Base-by-base conservation (phyloP, 805 yeast genomes). In the Lachancea mirantina region DNA sequence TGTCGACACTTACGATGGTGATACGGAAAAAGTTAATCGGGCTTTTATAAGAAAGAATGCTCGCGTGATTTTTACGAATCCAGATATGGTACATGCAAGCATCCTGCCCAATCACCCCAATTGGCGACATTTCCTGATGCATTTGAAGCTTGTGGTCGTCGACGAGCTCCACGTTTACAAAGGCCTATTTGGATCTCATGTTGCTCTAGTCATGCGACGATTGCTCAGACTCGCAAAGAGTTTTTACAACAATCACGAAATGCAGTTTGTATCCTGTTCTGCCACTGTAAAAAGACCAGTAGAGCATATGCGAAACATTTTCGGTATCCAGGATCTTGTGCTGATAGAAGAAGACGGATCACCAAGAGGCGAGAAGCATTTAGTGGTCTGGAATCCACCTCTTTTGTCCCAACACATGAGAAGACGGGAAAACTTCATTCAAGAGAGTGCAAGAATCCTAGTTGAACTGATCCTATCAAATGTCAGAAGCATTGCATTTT, bases 151-250 rank as follows among this genome's bases (percentile, higher is more conserved):
- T 46, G 82, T 92, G 3, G 88, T 84, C 0, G 77, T 92, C 35
- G 85, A 83, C 49, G 92, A 83, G 51, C 62, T 92, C 31, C 99
- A 92, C 57, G 77, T 80, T 34, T 92, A 92, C 55, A 76, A 74
- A 41, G 96, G 96, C 0, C 65, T 85, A 0, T 92, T 92, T 63
- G 99, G 99, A 0, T 76, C 95, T 0, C 92, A 92, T 57, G 96
- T 89, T 1, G 79, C 94, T 3, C 65, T 80, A 28, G 79, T 92
- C 0, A 73, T 92, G 78, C 66, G 95, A 38, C 57, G 99, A 29
- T 57, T 92, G 19, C 63, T 82, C 28, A 59, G 99, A 31, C 50
- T 89, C 1, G 48, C 55, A 26, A 27, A 29, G 5, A 46, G 46
- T 17, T 50, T 45, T 25, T 56, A 56, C 33, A 39, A 46, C 15